Evolutionary conservation across 441 rosid genomes (phyloP).

Genomic region (Viola pubescens): DNA sequence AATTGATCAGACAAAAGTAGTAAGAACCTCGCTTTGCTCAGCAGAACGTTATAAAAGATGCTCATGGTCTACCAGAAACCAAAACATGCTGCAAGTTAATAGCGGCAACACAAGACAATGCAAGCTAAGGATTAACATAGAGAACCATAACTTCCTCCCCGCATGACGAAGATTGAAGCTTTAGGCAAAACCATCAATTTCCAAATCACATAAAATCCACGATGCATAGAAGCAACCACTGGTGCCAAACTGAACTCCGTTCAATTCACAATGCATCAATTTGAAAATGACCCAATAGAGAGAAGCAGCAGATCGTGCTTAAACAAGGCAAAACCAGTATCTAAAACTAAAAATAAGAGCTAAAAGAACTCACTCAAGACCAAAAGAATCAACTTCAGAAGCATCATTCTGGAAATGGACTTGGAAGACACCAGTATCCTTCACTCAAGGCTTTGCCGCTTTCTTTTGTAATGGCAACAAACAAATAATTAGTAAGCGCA

Average conservation of each 20-base stretch:
- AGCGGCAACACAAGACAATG: constrained; percentile 5
- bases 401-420: constrained; percentile 19
- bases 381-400: constrained; percentile 27
- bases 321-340: constrained; percentile 20
- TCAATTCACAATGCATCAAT: constrained; percentile 2
- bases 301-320: constrained; percentile 24
- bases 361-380: constrained; percentile 35
- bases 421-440: constrained; percentile 24
- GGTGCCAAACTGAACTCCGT: constrained; percentile 1
- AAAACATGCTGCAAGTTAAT: too few relatives aligned
- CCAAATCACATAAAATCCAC: constrained; percentile 10
- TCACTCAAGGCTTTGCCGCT: constrained; percentile 29
- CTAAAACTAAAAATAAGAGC: constrained; percentile 7
- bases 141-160: too few relatives aligned
- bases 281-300: constrained; percentile 13
- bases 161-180: neutral
- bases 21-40: too few relatives aligned
- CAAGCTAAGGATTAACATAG: neutral
- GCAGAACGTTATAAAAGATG: too few relatives aligned
- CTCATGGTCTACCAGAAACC: too few relatives aligned
- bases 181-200: neutral
- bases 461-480: constrained; percentile 2
- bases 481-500: constrained; percentile 14
- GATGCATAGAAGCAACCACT: neutral
- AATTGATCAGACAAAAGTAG: too few relatives aligned